phyloP scores from a whole-genome alignment of 2,329 filamentous ascomycete species.

The Colletotrichum endophyticum region DNA sequence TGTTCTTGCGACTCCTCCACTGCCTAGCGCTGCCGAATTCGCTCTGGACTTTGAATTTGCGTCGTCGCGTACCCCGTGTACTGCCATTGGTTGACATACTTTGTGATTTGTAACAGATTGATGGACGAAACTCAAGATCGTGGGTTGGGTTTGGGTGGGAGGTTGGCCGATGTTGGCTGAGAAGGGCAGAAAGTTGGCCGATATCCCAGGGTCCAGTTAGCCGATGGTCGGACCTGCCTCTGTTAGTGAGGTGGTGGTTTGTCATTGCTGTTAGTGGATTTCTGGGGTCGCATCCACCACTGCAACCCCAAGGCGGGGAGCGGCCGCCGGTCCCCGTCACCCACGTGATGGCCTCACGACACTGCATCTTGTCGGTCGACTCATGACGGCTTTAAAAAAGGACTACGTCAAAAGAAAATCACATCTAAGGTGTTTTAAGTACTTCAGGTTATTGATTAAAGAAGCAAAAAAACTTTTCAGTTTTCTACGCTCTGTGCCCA shows the following conservation, averaged over 20 bases:
- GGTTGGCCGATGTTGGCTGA: not conserved
- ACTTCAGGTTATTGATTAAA: accelerated
- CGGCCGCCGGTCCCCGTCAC: not conserved
- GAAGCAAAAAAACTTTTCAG: not conserved
- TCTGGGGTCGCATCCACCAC: not conserved
- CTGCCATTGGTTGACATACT: not conserved
- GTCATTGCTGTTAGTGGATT: not conserved
- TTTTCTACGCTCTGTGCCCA: not conserved
- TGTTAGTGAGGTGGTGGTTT: not conserved
- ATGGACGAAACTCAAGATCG: not conserved
- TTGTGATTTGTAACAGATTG: not conserved
- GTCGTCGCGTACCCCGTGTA: slow-evolving; percentile 18
- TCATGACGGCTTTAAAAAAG: accelerated
- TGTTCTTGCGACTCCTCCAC: slow-evolving; percentile 49
- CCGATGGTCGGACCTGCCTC: not conserved
- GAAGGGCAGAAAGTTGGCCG: not conserved
- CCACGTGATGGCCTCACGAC: not conserved
- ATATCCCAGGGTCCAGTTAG: not conserved
- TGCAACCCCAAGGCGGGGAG: not conserved
- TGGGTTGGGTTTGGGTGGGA: not conserved
- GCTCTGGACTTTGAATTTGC: slow-evolving; percentile 46
- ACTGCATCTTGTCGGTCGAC: not conserved
- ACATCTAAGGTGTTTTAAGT: not conserved
- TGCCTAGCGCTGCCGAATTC: slow-evolving; percentile 43
- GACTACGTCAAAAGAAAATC: not conserved